Evolutionary conservation across 352 stramenopile species (phyloP).

Genomic region (Stramenopiles sp.): DNA sequence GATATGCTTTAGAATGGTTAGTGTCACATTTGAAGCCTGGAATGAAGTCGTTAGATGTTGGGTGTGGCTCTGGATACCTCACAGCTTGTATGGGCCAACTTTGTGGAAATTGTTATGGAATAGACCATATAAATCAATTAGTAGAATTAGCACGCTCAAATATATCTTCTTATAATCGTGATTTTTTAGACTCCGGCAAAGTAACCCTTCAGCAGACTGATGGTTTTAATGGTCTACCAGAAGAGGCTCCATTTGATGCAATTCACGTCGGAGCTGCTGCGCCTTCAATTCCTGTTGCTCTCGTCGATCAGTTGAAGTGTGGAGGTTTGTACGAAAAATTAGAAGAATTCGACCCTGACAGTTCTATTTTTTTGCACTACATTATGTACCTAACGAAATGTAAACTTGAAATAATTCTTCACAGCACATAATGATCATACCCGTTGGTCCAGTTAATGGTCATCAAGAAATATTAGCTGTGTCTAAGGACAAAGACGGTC

Average conservation of each 20-base stretch:
- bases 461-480: background rate
- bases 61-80: conserved; percentile 9
- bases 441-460: background rate
- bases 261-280: conserved; percentile 10
- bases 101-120: conserved; percentile 5
- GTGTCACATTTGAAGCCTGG: background rate
- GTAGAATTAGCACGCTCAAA: conserved; percentile 8
- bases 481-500: background rate
- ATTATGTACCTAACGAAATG: too few relatives aligned
- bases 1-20: conserved; percentile 4
- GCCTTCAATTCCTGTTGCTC: background rate
- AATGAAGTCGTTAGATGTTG: conserved; percentile 4
- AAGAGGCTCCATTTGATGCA: conserved; percentile 8
- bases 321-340: background rate
- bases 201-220: background rate
- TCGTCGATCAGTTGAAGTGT: conserved; percentile 5
- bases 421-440: too few relatives aligned
- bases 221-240: conserved; percentile 5
- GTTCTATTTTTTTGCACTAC: too few relatives aligned
- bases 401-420: too few relatives aligned
- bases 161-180: conserved; percentile 3
- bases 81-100: background rate
- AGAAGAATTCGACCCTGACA: conserved; percentile 3
- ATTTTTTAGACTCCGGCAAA: conserved; percentile 1
- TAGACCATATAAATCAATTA: conserved; percentile 9